Percentiles rank a stretch among this genome's conserved stretches.
Evolutionary conservation across 441 rosid species (phyloP).

Genomic region (Gossypium davidsonii): DNA sequence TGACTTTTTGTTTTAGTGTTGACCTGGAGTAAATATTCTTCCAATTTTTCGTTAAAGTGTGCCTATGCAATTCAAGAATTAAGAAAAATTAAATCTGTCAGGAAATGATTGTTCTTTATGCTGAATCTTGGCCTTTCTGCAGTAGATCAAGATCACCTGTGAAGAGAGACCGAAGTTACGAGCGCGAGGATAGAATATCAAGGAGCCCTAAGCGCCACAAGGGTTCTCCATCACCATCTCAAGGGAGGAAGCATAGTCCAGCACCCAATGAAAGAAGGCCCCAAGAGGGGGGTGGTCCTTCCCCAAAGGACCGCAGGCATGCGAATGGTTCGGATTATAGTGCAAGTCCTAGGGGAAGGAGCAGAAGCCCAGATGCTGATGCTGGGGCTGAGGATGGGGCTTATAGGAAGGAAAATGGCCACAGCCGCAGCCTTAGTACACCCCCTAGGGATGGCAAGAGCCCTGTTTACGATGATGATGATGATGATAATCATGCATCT

Average conservation of each 20-base stretch:
- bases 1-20: background rate
- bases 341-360: conserved; percentile 32
- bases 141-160: conserved; percentile 58
- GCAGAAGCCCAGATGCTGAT: conserved; percentile 32
- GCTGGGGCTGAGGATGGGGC: conserved; percentile 25
- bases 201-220: conserved; percentile 46
- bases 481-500: conserved; percentile 31
- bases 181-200: conserved; percentile 34
- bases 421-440: background rate
- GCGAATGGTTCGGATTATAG: conserved; percentile 32
- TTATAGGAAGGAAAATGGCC: conserved; percentile 34
- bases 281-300: conserved; percentile 31
- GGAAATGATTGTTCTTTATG: background rate
- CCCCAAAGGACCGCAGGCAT: conserved; percentile 32
- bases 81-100: background rate
- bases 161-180: conserved; percentile 43
- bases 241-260: conserved; percentile 42
- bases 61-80: background rate
- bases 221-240: conserved; percentile 35
- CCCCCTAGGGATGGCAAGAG: conserved; percentile 9
- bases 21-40: background rate
- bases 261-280: conserved; percentile 38
- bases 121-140: conserved; percentile 8
- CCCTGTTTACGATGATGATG: conserved; percentile 31
- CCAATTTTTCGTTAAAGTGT: background rate